phyloP scores from a whole-genome alignment of 2,329 filamentous ascomycete species.

The Cordyceps militaris region DNA sequence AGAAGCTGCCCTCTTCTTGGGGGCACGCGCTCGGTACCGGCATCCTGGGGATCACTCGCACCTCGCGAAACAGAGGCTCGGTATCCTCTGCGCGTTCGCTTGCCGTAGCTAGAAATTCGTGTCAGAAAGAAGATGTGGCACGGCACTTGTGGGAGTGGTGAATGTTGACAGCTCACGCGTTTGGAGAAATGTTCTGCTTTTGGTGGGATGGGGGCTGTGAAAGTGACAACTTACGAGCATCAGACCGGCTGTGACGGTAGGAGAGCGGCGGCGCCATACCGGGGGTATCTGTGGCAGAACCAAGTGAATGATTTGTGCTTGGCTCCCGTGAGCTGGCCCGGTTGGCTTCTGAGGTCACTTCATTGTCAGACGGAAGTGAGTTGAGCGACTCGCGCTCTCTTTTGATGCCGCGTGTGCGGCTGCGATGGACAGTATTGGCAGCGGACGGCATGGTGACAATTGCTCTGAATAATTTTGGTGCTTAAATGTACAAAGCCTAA shows the following conservation, averaged over 20 bases:
- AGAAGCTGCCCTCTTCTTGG: slow-evolving; percentile 31
- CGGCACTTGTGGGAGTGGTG: background rate
- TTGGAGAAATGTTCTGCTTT: background rate
- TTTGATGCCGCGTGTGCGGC: slow-evolving; percentile 2
- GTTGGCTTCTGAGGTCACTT: background rate
- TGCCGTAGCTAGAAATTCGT: slow-evolving; percentile 25
- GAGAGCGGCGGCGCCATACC: slow-evolving; percentile 10
- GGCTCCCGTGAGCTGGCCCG: background rate
- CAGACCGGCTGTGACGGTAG: slow-evolving; percentile 26
- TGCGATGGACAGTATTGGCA: background rate
- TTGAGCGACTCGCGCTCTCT: slow-evolving; percentile 10
- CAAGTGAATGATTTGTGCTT: background rate
- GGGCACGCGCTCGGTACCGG: slow-evolving; percentile 19
- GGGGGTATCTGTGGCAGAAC: slow-evolving; percentile 5
- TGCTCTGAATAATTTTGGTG: too few relatives aligned
- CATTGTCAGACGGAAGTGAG: slow-evolving; percentile 8
- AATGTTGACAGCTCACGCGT: background rate
- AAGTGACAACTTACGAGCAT: slow-evolving; percentile 30
- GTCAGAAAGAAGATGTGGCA: background rate
- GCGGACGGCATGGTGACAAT: background rate
- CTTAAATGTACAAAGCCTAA: too few relatives aligned
- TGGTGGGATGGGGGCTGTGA: background rate
- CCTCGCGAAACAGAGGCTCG: slow-evolving; percentile 32
- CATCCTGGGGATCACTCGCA: slow-evolving; percentile 25
- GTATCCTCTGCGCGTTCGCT: slow-evolving; percentile 28